These are phyloP conservation scores for Fusarium equiseti DNA, from an alignment of 2,329 filamentous ascomycete genomes.

Conservation along the genomic window DNA sequence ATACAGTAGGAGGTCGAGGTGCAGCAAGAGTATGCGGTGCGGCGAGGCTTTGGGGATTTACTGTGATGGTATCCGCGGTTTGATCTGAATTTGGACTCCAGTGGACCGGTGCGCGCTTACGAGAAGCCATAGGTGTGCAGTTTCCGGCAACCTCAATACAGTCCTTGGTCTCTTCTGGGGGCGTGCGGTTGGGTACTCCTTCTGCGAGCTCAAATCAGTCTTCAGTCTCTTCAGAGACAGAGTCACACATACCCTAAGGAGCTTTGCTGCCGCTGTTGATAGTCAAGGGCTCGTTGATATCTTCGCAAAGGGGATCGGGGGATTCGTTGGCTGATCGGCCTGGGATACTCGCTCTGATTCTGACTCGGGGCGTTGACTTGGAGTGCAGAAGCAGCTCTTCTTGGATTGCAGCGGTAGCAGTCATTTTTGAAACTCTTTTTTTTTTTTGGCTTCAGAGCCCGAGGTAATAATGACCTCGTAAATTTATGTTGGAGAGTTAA, in stretches of 20 bases:
- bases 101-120: neutral
- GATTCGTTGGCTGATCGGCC: neutral
- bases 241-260: slow-evolving; percentile 23
- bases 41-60: too few species aligned
- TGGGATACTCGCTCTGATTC: neutral
- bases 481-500: neutral
- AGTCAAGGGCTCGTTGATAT: neutral
- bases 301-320: neutral
- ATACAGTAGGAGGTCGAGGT: neutral
- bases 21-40: neutral
- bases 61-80: neutral
- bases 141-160: slow-evolving; percentile 2
- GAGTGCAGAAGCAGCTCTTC: neutral
- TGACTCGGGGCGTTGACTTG: neutral
- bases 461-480: neutral
- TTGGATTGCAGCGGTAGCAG: neutral
- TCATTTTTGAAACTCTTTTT: slow-evolving; percentile 1
- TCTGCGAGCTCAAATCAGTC: slow-evolving; percentile 6
- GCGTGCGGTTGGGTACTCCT: slow-evolving; percentile 5
- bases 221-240: neutral
- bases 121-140: neutral
- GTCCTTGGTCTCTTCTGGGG: neutral
- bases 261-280: neutral
- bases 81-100: neutral
- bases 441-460: neutral